Evolutionary conservation across 495 filamentous ascomycete genomes (phyloP).

Genomic region (Tuber aestivum): DNA sequence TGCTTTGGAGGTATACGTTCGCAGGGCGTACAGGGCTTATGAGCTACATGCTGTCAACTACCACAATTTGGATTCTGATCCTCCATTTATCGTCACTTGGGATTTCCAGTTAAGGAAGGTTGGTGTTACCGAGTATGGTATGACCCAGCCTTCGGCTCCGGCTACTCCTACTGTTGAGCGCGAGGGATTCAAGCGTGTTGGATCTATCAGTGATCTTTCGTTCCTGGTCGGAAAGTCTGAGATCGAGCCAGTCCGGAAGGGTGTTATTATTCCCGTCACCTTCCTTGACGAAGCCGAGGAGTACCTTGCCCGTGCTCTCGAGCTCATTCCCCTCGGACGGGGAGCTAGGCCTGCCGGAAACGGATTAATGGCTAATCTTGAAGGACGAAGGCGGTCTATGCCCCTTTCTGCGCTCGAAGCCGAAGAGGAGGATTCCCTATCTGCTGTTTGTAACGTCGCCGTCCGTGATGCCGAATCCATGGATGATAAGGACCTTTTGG

Average conservation of each 20-base stretch:
- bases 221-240: slow-evolving; percentile 64
- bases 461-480: slow-evolving; percentile 82
- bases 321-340: slow-evolving; percentile 59
- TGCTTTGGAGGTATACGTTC: slow-evolving; percentile 90
- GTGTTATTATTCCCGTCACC: slow-evolving; percentile 85
- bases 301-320: slow-evolving; percentile 69
- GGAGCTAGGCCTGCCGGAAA: slow-evolving; percentile 31
- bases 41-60: slow-evolving; percentile 82
- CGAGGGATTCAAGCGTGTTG: slow-evolving; percentile 68
- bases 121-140: slow-evolving; percentile 78
- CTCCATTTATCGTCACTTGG: slow-evolving; percentile 82
- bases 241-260: slow-evolving; percentile 76
- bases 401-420: slow-evolving; percentile 47
- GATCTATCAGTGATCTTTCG: slow-evolving; percentile 94
- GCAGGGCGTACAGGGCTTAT: slow-evolving; percentile 94
- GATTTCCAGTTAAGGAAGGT: slow-evolving; percentile 92
- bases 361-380: slow-evolving; percentile 65
- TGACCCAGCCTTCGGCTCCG: slow-evolving; percentile 76
- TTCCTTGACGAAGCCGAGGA: slow-evolving; percentile 94
- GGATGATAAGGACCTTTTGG: slow-evolving; percentile 74
- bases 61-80: slow-evolving; percentile 64
- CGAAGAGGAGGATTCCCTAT: slow-evolving; percentile 64
- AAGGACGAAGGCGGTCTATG: slow-evolving; percentile 60
- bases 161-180: slow-evolving; percentile 65
- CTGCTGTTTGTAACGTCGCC: slow-evolving; percentile 84